phyloP scores from a whole-genome alignment of 2,329 filamentous ascomycete species.

The Coniella lustricola region DNA sequence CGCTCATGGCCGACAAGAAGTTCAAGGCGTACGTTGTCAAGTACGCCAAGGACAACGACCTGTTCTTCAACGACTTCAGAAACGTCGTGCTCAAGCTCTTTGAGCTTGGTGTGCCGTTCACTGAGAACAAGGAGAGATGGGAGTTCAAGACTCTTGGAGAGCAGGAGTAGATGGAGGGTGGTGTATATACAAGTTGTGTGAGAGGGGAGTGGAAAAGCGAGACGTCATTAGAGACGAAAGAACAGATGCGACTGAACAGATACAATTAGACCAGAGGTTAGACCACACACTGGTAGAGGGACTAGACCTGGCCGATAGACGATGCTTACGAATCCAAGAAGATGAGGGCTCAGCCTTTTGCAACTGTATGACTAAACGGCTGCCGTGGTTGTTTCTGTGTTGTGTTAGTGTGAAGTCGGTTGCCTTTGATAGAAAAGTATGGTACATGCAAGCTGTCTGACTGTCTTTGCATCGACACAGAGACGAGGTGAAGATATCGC shows the following conservation, averaged over 20 bases:
- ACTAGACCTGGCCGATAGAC: neutral
- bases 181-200: neutral
- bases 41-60: slow-evolving; percentile 85
- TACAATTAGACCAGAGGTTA: too few relatives aligned
- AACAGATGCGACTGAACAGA: neutral
- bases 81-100: slow-evolving; percentile 75
- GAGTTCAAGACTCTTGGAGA: slow-evolving; percentile 54
- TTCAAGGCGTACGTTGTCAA: slow-evolving; percentile 75
- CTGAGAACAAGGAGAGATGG: slow-evolving; percentile 53
- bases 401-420: too few relatives aligned
- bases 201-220: too few relatives aligned
- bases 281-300: too few relatives aligned
- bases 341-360: neutral
- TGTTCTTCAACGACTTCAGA: slow-evolving; percentile 91
- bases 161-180: slow-evolving; percentile 16
- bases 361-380: neutral
- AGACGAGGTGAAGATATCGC: neutral
- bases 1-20: slow-evolving; percentile 77
- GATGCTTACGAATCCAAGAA: neutral
- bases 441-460: too few relatives aligned
- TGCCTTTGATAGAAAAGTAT: too few relatives aligned
- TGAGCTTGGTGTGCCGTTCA: slow-evolving; percentile 89
- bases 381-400: too few relatives aligned
- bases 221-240: neutral
- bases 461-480: neutral